Conservation (phyloP, 2,329 filamentous ascomycete species). For the Hypoxylon sp. region DNA sequence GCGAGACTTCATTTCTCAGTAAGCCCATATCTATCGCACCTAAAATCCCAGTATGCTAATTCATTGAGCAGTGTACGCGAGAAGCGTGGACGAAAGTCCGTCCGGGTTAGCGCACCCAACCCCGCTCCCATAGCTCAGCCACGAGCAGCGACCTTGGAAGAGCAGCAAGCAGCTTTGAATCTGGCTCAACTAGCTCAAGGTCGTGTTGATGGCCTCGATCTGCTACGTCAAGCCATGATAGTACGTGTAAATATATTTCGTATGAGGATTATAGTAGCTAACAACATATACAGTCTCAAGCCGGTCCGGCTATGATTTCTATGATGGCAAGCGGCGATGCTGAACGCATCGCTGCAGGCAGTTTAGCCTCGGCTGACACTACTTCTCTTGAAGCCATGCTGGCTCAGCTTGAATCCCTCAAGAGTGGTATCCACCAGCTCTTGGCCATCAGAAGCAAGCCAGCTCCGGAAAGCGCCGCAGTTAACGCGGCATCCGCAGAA, state of each 20-base stretch:
- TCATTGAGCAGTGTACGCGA: constrained; percentile 51
- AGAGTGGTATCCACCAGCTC: constrained; percentile 59
- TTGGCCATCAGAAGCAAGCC: constrained; percentile 49
- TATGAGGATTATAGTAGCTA: constrained; percentile 20
- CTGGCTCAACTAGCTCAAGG: constrained; percentile 71
- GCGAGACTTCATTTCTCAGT: constrained; percentile 80
- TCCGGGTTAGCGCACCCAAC: constrained; percentile 28
- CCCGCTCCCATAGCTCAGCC: constrained; percentile 54
- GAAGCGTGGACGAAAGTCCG: constrained; percentile 47
- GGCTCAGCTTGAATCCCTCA: constrained; percentile 63
- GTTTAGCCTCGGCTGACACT: constrained; percentile 61
- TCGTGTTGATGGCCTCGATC: constrained; percentile 64
- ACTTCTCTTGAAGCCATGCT: constrained; percentile 65
- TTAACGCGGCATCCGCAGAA: constrained; percentile 14
- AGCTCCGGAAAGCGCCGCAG: constrained; percentile 17
- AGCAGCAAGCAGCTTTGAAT: constrained; percentile 77
- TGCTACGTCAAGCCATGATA: constrained; percentile 72
- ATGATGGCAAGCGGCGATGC: constrained; percentile 66
- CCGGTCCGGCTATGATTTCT: constrained; percentile 62
- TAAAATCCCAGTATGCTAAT: constrained; percentile 36
- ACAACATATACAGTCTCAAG: constrained; percentile 57
- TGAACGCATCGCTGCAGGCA: constrained; percentile 58
- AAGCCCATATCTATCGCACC: constrained; percentile 51
- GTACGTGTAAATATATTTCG: constrained; percentile 63
- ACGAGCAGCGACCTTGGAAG: constrained; percentile 66